Conservation (phyloP, 345 rosid genomes). For the Noccaea bulbosa region DNA sequence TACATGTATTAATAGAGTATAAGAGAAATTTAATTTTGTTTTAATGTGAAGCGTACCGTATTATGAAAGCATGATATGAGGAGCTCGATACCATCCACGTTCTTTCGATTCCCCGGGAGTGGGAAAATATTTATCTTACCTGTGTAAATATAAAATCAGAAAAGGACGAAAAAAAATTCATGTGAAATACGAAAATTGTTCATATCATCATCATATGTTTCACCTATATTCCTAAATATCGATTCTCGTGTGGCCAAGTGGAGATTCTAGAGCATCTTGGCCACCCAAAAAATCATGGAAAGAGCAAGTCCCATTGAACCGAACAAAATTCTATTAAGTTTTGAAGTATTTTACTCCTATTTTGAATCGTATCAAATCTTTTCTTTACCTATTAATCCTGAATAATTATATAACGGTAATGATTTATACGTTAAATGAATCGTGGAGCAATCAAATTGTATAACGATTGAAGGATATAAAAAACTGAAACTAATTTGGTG, state of each 20-base stretch:
- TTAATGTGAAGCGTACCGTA: background rate
- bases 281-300: conserved; percentile 20
- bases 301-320: conserved; percentile 17
- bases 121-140: conserved; percentile 3
- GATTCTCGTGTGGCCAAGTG: conserved; percentile 32
- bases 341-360: background rate
- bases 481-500: background rate
- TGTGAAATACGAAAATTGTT: background rate
- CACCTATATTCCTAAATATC: background rate
- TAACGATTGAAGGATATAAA: background rate
- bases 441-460: background rate
- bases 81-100: conserved; percentile 5
- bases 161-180: background rate
- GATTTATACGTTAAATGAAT: background rate
- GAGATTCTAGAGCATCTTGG: conserved; percentile 34
- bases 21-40: too few species aligned
- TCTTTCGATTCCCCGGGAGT: background rate
- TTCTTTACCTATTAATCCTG: background rate
- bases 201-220: background rate
- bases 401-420: background rate
- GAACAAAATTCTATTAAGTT: background rate
- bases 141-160: conserved; percentile 23
- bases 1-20: too few species aligned
- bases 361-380: background rate
- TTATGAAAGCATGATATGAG: background rate